Evolutionary conservation across 495 filamentous ascomycete species (phyloP).

Genomic region (Lentithecium fluviatile): DNA sequence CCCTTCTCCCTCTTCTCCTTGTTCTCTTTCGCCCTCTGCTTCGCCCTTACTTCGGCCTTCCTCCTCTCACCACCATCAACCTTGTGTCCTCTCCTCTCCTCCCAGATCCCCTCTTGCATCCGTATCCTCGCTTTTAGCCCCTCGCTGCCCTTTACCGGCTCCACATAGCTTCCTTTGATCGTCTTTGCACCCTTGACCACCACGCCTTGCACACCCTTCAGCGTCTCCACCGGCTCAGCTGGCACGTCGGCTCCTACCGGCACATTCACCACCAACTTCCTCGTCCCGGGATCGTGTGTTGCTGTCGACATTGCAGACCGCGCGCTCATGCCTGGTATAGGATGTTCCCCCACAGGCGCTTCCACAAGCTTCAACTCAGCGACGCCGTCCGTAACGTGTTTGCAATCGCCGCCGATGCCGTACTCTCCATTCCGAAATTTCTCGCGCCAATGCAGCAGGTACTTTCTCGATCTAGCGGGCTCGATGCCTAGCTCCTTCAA

Average conservation of each 20-base stretch:
- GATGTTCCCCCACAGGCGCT: slow-evolving; percentile 42
- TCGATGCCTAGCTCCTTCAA: slow-evolving; percentile 82
- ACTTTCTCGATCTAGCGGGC: slow-evolving; percentile 73
- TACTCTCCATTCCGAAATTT: slow-evolving; percentile 71
- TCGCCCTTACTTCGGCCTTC: slow-evolving; percentile 75
- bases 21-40: slow-evolving; percentile 51
- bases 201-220: slow-evolving; percentile 57
- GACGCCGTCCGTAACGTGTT: slow-evolving; percentile 67
- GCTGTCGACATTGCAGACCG: slow-evolving; percentile 41
- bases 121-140: slow-evolving; percentile 62
- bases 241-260: slow-evolving; percentile 51
- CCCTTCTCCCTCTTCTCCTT: slow-evolving; percentile 42
- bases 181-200: slow-evolving; percentile 62
- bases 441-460: slow-evolving; percentile 83
- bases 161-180: slow-evolving; percentile 69
- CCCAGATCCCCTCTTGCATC: slow-evolving; percentile 85
- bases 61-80: slow-evolving; percentile 95
- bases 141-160: slow-evolving; percentile 60
- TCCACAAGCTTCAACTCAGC: slow-evolving; percentile 70
- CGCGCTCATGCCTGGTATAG: background rate
- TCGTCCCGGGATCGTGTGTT: slow-evolving; percentile 53
- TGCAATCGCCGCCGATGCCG: slow-evolving; percentile 76
- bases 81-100: slow-evolving; percentile 77
- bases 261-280: slow-evolving; percentile 70
- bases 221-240: slow-evolving; percentile 42